These are phyloP conservation scores for Eruca vesicaria DNA, from an alignment of 441 rosid species.

Conservation along the genomic window DNA sequence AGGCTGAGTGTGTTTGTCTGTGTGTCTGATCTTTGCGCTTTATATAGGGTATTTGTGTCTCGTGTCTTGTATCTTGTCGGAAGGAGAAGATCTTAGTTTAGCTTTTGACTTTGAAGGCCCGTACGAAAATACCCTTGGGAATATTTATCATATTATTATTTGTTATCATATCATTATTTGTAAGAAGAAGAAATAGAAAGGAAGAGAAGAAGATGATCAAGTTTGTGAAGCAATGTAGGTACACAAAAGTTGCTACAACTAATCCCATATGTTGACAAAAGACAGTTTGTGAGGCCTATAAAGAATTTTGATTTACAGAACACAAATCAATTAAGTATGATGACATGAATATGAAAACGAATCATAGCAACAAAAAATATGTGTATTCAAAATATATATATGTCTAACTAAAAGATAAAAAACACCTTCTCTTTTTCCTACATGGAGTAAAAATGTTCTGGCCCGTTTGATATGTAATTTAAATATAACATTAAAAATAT, in stretches of 20 bases:
- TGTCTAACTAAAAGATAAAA: neutral
- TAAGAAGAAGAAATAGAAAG: slow-evolving; percentile 21
- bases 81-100: slow-evolving; percentile 29
- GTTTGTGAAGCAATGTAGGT: slow-evolving; percentile 39
- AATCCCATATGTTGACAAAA: slow-evolving; percentile 40
- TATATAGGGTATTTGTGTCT: slow-evolving; percentile 24
- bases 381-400: neutral
- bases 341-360: neutral
- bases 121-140: slow-evolving; percentile 14
- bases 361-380: neutral
- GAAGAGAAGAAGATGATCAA: slow-evolving; percentile 32
- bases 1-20: slow-evolving; percentile 13
- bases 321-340: neutral
- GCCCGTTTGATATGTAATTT: neutral
- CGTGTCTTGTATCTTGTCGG: slow-evolving; percentile 31
- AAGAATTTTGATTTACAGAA: neutral
- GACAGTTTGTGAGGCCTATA: neutral
- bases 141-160: slow-evolving; percentile 8
- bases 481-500: neutral
- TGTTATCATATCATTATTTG: slow-evolving; percentile 6
- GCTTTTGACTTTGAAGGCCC: slow-evolving; percentile 26
- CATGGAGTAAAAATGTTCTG: neutral
- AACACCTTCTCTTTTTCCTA: neutral
- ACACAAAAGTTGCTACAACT: slow-evolving; percentile 39
- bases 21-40: slow-evolving; percentile 17